Conservation (phyloP, 805 yeast genomes). For the Teunomyces pallodes region DNA sequence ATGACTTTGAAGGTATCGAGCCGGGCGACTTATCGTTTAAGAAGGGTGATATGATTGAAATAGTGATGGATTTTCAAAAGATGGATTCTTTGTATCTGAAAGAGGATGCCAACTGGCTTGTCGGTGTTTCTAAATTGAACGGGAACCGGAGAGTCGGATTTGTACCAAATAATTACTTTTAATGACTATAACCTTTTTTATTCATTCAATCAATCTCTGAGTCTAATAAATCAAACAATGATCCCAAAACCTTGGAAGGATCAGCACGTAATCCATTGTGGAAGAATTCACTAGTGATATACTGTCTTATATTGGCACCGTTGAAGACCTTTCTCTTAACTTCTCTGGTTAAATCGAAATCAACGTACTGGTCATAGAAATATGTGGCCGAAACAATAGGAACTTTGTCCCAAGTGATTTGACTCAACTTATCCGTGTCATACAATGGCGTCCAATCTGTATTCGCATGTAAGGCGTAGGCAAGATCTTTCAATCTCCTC, state of each 20-base stretch:
- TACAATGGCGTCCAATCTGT: constrained; percentile 38
- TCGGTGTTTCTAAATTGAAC: constrained; percentile 23
- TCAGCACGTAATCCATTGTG: constrained; percentile 49
- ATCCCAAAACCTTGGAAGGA: constrained; percentile 37
- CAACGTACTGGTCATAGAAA: constrained; percentile 51
- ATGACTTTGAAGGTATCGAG: constrained; percentile 28
- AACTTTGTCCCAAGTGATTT: constrained; percentile 29
- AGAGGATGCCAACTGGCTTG: constrained; percentile 29
- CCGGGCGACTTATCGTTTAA: constrained; percentile 39
- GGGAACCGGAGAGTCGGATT: constrained; percentile 30
- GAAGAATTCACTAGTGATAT: constrained; percentile 48
- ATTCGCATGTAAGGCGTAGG: constrained; percentile 33
- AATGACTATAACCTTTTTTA: constrained; percentile 2
- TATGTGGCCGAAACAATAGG: constrained; percentile 54
- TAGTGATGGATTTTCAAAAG: constrained; percentile 30
- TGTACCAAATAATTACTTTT: constrained; percentile 24
- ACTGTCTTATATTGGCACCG: constrained; percentile 38
- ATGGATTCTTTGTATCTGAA: constrained; percentile 17
- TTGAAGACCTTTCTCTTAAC: constrained; percentile 30
- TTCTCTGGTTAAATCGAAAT: constrained; percentile 39
- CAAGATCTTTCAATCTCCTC: constrained; percentile 36
- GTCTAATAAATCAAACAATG: constrained; percentile 39
- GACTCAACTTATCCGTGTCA: constrained; percentile 25
- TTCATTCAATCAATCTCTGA: constrained; percentile 34
- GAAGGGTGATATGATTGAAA: constrained; percentile 31